A percentile compares a stretch with the other conserved stretches of the same genome.
phyloP scores from a whole-genome alignment of 495 filamentous ascomycete species.

The Podospora pseudoanserina region DNA sequence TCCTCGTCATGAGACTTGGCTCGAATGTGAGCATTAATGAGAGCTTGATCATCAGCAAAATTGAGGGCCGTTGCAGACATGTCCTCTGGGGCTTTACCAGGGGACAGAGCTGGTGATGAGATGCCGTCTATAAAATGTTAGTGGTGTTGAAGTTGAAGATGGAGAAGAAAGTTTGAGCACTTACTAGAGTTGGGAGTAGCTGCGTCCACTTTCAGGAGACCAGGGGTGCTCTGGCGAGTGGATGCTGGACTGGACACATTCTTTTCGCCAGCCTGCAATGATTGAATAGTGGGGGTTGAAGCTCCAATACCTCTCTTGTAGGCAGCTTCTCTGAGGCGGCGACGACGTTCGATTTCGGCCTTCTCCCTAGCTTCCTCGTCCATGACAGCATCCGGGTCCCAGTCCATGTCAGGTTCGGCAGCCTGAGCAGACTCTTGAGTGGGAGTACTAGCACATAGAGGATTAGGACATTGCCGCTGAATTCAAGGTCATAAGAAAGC shows the following conservation, averaged over 20 bases:
- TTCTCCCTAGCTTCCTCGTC: conserved; percentile 58
- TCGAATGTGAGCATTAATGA: conserved; percentile 57
- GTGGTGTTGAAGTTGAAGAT: background rate
- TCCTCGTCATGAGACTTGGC: conserved; percentile 54
- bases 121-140: conserved; percentile 23
- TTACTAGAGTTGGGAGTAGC: conserved; percentile 44
- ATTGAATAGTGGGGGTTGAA: conserved; percentile 72
- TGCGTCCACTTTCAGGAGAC: conserved; percentile 31
- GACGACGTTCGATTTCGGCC: conserved; percentile 77
- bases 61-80: conserved; percentile 43
- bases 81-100: conserved; percentile 34
- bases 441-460: conserved; percentile 2
- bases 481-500: background rate
- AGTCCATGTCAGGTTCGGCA: conserved; percentile 35
- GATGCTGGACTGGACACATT: conserved; percentile 54
- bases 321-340: conserved; percentile 82
- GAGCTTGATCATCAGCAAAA: conserved; percentile 57
- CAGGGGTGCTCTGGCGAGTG: conserved; percentile 41
- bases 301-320: conserved; percentile 72
- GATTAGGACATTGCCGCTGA: conserved; percentile 18
- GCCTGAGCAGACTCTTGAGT: conserved; percentile 10
- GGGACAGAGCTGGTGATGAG: conserved; percentile 37
- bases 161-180: background rate
- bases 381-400: conserved; percentile 52
- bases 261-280: conserved; percentile 60